These are phyloP conservation scores for Cutaneotrichosporon cutaneum DNA, from an alignment of 1,284 basidiomycete genomes.

Conservation along the genomic window DNA sequence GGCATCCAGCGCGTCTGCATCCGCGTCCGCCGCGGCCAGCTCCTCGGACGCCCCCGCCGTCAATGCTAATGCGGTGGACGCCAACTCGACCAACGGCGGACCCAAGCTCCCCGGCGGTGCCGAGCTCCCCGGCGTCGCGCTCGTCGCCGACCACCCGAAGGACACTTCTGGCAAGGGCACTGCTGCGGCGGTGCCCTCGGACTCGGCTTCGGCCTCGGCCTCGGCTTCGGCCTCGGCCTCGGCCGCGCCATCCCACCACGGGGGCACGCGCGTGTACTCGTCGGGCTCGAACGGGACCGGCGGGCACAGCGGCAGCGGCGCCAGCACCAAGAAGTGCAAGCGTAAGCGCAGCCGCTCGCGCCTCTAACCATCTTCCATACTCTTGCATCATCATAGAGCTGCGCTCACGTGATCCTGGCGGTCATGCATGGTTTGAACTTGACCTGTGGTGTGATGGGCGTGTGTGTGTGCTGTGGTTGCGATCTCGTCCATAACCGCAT, in stretches of 20 bases:
- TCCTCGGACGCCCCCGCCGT: too few relatives aligned
- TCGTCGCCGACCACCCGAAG: neutral
- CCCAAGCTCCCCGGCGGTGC: neutral
- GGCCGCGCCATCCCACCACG: neutral
- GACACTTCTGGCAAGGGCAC: neutral
- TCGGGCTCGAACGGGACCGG: constrained; percentile 1
- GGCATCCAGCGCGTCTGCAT: neutral
- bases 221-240: neutral
- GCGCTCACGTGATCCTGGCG: constrained; percentile 2
- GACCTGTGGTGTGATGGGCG: neutral
- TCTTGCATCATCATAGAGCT: neutral
- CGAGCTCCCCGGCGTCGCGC: neutral
- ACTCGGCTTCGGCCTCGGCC: neutral
- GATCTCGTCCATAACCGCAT: neutral
- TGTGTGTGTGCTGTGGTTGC: too few relatives aligned
- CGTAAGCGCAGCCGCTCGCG: constrained; percentile 1
- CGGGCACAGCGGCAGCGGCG: neutral
- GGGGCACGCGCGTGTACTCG: neutral
- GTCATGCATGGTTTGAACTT: constrained; percentile 2
- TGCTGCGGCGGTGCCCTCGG: neutral
- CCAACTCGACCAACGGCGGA: neutral
- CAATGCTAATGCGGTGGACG: neutral
- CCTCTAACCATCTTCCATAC: neutral
- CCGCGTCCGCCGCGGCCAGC: neutral
- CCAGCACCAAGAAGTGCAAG: constrained; percentile 1